Evolutionary conservation across 2,329 filamentous ascomycete genomes (phyloP).

Genomic region (Lithohypha guttulata): DNA sequence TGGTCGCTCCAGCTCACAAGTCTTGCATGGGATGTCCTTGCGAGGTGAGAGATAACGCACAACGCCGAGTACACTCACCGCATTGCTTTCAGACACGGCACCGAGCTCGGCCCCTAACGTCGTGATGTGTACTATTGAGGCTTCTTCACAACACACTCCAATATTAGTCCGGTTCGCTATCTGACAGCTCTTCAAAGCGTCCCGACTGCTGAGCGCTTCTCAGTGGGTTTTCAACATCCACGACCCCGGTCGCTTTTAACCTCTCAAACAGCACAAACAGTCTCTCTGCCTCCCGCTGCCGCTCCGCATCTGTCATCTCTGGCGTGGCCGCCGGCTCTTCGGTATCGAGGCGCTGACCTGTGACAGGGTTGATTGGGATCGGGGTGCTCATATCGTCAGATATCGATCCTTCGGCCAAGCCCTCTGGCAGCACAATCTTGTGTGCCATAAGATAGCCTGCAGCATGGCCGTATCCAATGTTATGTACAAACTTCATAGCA

Average conservation of each 20-base stretch:
- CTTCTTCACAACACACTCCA: too few species aligned
- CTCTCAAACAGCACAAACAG: slow-evolving; percentile 86
- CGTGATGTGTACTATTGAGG: too few species aligned
- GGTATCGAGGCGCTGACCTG: slow-evolving; percentile 65
- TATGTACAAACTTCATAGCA: slow-evolving; percentile 68
- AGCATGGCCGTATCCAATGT: slow-evolving; percentile 90
- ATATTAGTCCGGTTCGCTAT: slow-evolving; percentile 14
- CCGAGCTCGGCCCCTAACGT: too few species aligned
- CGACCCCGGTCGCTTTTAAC: slow-evolving; percentile 64
- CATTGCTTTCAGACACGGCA: too few species aligned
- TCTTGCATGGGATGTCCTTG: too few species aligned
- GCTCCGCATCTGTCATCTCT: slow-evolving; percentile 84
- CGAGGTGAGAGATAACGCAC: too few species aligned
- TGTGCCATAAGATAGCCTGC: slow-evolving; percentile 81
- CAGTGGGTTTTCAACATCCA: slow-evolving; percentile 71
- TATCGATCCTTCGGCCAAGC: slow-evolving; percentile 38
- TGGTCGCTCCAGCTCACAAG: too few species aligned
- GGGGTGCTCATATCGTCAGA: too few species aligned
- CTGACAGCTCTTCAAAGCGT: slow-evolving; percentile 43
- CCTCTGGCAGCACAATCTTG: slow-evolving; percentile 65
- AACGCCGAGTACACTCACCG: too few species aligned
- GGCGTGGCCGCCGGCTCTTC: slow-evolving; percentile 38
- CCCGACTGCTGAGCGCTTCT: slow-evolving; percentile 58
- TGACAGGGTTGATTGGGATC: slow-evolving; percentile 66
- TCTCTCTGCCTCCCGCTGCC: slow-evolving; percentile 79